These are phyloP conservation scores for Capsella bursapastoris DNA, from an alignment of 345 rosid species.

Conservation along the genomic window DNA sequence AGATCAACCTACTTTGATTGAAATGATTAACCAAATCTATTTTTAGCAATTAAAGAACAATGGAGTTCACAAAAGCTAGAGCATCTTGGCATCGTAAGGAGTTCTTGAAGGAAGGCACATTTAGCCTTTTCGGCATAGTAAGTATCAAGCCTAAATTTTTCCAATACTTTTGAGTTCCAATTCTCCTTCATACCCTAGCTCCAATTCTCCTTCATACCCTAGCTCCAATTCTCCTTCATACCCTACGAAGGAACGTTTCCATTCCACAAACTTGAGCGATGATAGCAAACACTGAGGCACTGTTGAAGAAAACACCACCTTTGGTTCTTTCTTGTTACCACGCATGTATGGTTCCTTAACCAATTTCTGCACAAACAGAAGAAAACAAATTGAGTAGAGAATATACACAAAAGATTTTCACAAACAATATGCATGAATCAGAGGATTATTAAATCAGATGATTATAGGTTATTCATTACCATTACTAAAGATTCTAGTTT, in stretches of 20 bases:
- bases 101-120: conserved; percentile 69
- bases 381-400: not conserved
- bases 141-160: conserved; percentile 1
- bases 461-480: not conserved
- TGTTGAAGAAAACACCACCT: not conserved
- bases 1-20: not conserved
- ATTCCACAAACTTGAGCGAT: not conserved
- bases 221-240: not conserved
- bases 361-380: not conserved
- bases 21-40: not conserved
- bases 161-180: not conserved
- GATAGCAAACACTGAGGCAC: not conserved
- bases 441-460: not conserved
- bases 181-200: not conserved
- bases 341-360: not conserved
- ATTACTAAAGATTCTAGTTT: not conserved
- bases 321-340: not conserved
- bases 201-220: not conserved
- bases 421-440: not conserved
- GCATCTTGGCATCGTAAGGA: conserved; percentile 18
- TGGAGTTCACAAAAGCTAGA: conserved; percentile 18
- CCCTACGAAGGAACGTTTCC: not conserved
- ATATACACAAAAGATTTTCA: not conserved
- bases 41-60: not conserved
- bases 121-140: conserved; percentile 51